Base-by-base conservation (phyloP, 495 filamentous ascomycete genomes). In the Xylaria longipes region DNA sequence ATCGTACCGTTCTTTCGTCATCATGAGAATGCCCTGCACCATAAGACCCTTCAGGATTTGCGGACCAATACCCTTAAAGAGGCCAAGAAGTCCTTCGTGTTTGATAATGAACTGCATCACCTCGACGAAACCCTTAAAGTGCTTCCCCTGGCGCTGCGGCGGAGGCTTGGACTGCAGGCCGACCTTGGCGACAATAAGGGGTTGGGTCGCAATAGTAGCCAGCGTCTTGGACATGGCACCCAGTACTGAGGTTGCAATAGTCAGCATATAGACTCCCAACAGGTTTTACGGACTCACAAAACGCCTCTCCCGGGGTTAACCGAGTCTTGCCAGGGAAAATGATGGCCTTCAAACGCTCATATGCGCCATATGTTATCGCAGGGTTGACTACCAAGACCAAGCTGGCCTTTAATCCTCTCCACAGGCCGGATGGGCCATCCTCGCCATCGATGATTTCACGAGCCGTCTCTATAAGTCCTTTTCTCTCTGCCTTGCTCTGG, bases 101-200 rank as follows among this genome's bases (percentile, higher is more conserved):
- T 97, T 82, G 57, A 97, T 79, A 71, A 98, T 97, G 77, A 93
- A 97, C 45, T 84, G 84, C 94, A 99, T 97, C 33, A 99, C 96
- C 80, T 99, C 96, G 58, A 91, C 83, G 73, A 99, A 98, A 66
- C 90, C 92, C 84, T 95, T 97, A 83, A 98, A 99, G 2, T 92
- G 94, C 84, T 97, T 97, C 56, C 95, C 95, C 67, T 94, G 82
- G 20, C 95, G 87, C 45, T 88, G 86, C 70, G 95, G 90, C 4
- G 95, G 96, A 7, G 96, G 96, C 64, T 92, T 91, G 52, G 94
- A 97, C 80, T 99, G 96, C 65, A 98, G 85, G 64, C 96, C 94
- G 54, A 98, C 96, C 83, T 99, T 99, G 68, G 96, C 97, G 68
- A 99, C 97, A 76, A 99, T 99, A 70, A 99, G 83, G 52, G 96